Evolutionary conservation across 2,329 filamentous ascomycete genomes (phyloP), one percentile per base, ranked within the genome.

Genomic region (Sporothrix inflata): DNA sequence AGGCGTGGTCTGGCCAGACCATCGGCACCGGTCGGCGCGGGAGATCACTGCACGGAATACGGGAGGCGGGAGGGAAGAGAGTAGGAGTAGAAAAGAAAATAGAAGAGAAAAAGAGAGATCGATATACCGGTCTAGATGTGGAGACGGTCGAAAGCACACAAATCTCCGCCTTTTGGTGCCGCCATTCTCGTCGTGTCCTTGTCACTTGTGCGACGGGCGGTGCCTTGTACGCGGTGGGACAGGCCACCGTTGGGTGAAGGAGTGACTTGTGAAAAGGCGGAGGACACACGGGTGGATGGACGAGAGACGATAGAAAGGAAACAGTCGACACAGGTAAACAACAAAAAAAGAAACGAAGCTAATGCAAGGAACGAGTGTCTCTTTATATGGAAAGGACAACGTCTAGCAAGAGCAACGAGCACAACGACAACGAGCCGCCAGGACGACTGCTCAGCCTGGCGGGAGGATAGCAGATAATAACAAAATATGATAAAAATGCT

Each of bases 331-430:
- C n/a, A 4, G n/a, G 21, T 21, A 21, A 66, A 66, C 19, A 68
- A 27, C 27, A 27, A 49, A 55, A 55, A 42, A 69, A 42, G n/a
- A 40, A 55, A 57, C 66, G 47, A 66, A 16, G 34, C 66, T 19
- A 57, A 69, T 69, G 66, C 34, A 69, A n/a, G 66, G 66, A 68
- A 69, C 66, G 34, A 55, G 66, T 57, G 66, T 30, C n/a, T 38
- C 27, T 40, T 55, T 68, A 67, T 69, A 57, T 69, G 16, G 21
- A 27, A 16, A 55, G n/a, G n/a, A 55, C 19, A 12, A 69, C 47
- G 47, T 14, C 27, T 27, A 7, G 34, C 27, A 53, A 51, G 8
- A 47, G 27, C 45, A 49, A 49, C 11, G 8, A 55, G 12, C n/a
- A 66, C 11, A 24, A 34, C 4, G 11, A 57, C 3, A n/a, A 60